Conservation (phyloP, 1,139 yeast species). For the Yamadazyma siamensis region DNA sequence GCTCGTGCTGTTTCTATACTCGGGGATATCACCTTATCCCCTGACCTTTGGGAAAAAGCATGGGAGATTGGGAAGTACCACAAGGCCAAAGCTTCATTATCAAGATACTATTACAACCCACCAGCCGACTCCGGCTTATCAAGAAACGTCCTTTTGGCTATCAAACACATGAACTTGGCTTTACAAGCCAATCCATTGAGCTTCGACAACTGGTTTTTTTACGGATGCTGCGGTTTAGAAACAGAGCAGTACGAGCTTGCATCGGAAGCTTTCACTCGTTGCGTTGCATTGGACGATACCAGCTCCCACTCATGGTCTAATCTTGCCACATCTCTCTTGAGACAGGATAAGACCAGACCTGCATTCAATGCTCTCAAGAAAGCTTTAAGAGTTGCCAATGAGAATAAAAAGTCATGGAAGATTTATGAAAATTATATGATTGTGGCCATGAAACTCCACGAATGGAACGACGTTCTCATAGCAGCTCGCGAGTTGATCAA, state of each 20-base stretch:
- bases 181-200: constrained; percentile 72
- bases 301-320: constrained; percentile 94
- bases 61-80: constrained; percentile 86
- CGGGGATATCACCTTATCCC: constrained; percentile 83
- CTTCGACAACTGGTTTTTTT: constrained; percentile 85
- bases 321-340: constrained; percentile 74
- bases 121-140: constrained; percentile 52
- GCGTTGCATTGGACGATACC: constrained; percentile 81
- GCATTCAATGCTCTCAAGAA: constrained; percentile 81
- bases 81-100: constrained; percentile 81
- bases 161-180: constrained; percentile 71
- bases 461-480: constrained; percentile 83
- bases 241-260: constrained; percentile 70
- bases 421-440: constrained; percentile 85
- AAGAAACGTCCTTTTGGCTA: constrained; percentile 53
- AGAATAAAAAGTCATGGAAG: constrained; percentile 73
- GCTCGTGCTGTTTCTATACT: constrained; percentile 81
- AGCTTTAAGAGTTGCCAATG: constrained; percentile 68
- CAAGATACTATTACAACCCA: constrained; percentile 67
- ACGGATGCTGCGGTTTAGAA: constrained; percentile 89
- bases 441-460: constrained; percentile 75
- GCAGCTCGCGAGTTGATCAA: constrained; percentile 60
- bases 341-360: constrained; percentile 62
- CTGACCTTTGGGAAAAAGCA: constrained; percentile 74
- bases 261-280: constrained; percentile 89